Evolutionary conservation across 2,329 filamentous ascomycete species (phyloP), one percentile per base, ranked within the genome.

Genomic region (Trichoderma gracile): DNA sequence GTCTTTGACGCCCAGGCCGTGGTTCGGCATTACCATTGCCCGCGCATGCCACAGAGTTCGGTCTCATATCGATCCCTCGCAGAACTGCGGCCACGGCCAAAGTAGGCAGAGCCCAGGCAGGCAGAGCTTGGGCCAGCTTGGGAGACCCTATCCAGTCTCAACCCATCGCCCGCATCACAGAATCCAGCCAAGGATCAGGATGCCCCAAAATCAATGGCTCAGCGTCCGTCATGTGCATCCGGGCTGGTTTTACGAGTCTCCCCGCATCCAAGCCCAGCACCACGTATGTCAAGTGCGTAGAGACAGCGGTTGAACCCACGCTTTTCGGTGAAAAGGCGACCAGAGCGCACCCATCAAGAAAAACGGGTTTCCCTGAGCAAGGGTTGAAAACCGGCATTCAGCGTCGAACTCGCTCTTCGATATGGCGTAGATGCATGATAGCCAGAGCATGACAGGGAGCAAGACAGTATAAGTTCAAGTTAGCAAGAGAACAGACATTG

Each of bases 1-100:
- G 38, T 49, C 52, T 47, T 62, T 57, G 33, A 60, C 21, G 45
- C 25, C 52, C 53, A 46, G 47, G 46, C 52, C 43, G 56, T 61
- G n/a, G 62, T 47, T 62, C 64, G 49, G 64, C 64, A 55, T 53
- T 57, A 49, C 46, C 57, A 43, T 56, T 57, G 52, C 58, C 64
- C 64, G 64, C 58, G 56, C 64, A 62, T 65, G 45, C 50, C 56
- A 53, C 49, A 56, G n/a, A 38, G 40, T 42, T 43, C 53, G 23
- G 25, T 49, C 23, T 57, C 25, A 38, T 63, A 23, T 33, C 19
- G 38, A 38, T 14, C 21, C 53, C 43, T 54, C 45, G 33, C 63
- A 47, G 43, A 45, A 45, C 19, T 8, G 61, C 54, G 50, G 25
- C 45, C 30, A 60, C n/a, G 30, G 49, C 50, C 33, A 49, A 42